Percentiles rank a stretch among this genome's conserved stretches.
phyloP scores from a whole-genome alignment of 2,329 filamentous ascomycete species.

The Dryadomyces quercus-mongolicae region DNA sequence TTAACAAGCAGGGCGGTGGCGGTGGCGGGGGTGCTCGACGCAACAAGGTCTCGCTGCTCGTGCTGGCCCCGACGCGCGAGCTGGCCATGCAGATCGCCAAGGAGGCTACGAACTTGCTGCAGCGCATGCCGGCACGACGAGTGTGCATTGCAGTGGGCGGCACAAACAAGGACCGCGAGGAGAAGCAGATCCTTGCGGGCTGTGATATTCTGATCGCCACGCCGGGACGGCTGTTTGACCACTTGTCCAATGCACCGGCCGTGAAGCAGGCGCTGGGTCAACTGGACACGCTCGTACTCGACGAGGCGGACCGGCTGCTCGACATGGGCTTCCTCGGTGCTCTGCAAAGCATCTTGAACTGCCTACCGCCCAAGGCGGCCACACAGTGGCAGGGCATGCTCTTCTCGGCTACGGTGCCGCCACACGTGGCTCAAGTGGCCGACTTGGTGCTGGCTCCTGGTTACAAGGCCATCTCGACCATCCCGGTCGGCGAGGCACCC shows the following conservation, averaged over 20 bases:
- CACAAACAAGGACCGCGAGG: constrained; percentile 59
- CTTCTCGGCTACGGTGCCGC: constrained; percentile 74
- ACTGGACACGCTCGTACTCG: constrained; percentile 69
- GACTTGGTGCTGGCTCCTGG: constrained; percentile 52
- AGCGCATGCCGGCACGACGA: constrained; percentile 60
- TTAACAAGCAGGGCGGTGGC: constrained; percentile 24
- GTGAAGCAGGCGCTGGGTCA: constrained; percentile 52
- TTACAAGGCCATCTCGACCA: constrained; percentile 75
- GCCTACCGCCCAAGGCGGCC: constrained; percentile 49
- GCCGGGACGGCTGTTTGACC: constrained; percentile 66
- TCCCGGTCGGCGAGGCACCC: constrained; percentile 60
- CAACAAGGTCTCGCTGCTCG: constrained; percentile 44
- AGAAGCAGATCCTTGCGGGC: constrained; percentile 56
- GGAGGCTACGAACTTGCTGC: constrained; percentile 60
- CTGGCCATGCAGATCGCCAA: constrained; percentile 57
- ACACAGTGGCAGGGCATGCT: constrained; percentile 61
- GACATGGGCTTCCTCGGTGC: constrained; percentile 78
- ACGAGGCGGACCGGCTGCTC: constrained; percentile 71
- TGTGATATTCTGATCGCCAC: constrained; percentile 75
- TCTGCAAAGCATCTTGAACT: constrained; percentile 62
- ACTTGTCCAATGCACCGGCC: constrained; percentile 61
- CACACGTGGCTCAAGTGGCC: constrained; percentile 67
- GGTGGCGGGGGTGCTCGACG: constrained; percentile 13
- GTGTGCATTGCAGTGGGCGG: constrained; percentile 73
- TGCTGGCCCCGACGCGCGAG: constrained; percentile 60